A percentile compares a stretch with the other conserved stretches of the same genome.
phyloP scores from a whole-genome alignment of 2,329 filamentous ascomycete genomes.

The Fusarium foetens region DNA sequence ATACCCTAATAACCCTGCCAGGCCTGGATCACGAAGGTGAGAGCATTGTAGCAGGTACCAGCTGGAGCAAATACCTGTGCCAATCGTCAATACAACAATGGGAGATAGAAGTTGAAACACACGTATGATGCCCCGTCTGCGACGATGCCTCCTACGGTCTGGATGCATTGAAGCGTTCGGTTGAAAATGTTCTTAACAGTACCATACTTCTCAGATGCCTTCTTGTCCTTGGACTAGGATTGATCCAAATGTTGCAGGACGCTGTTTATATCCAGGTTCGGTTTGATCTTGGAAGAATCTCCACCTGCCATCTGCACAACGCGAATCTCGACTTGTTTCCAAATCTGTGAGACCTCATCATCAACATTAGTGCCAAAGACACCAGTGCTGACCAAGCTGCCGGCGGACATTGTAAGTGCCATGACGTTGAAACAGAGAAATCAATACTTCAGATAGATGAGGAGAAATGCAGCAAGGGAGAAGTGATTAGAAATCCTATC shows the following conservation, averaged over 20 bases:
- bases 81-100: not conserved
- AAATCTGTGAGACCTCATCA: not conserved
- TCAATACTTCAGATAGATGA: not conserved
- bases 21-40: not conserved
- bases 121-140: not conserved
- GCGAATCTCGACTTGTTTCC: not conserved
- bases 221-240: not conserved
- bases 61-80: not conserved
- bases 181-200: not conserved
- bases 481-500: accelerated
- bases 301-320: not conserved
- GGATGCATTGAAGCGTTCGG: not conserved
- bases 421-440: not conserved
- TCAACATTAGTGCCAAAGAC: not conserved
- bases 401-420: not conserved
- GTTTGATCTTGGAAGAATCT: not conserved
- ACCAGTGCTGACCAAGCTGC: not conserved
- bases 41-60: conserved; percentile 2
- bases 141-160: not conserved
- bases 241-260: not conserved
- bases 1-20: not conserved
- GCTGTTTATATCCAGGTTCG: not conserved
- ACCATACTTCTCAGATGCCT: not conserved
- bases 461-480: accelerated
- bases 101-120: not conserved